Evolutionary conservation across 1,139 yeast genomes (phyloP).

Genomic region (Pichia cactophila): DNA sequence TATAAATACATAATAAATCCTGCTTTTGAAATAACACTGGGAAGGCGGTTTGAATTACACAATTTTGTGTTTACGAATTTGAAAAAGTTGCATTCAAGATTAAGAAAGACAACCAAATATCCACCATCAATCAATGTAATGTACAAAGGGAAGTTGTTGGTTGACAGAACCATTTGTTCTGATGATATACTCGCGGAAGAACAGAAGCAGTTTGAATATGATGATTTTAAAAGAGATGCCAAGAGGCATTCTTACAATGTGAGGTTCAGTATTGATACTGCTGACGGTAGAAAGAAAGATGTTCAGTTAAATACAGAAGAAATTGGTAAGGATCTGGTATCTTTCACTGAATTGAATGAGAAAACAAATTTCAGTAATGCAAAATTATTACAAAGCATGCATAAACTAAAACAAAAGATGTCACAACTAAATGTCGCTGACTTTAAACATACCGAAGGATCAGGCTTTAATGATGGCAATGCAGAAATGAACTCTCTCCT

Average conservation of each 20-base stretch:
- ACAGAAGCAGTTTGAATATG: conserved; percentile 4
- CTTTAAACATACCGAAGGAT: conserved; percentile 18
- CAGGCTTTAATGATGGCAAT: conserved; percentile 17
- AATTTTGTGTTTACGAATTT: conserved; percentile 19
- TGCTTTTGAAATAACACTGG: conserved; percentile 20
- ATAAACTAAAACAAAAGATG: conserved; percentile 17
- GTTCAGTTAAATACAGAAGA: conserved; percentile 22
- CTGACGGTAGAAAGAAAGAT: conserved; percentile 9
- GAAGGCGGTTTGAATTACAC: conserved; percentile 21
- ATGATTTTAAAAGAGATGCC: conserved; percentile 5
- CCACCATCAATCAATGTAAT: conserved; percentile 34
- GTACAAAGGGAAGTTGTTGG: conserved; percentile 33
- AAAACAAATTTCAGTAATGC: conserved; percentile 12
- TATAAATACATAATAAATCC: conserved; percentile 24
- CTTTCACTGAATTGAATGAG: conserved; percentile 12
- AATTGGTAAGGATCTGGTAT: background rate
- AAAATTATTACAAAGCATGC: conserved; percentile 13
- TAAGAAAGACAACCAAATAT: conserved; percentile 17
- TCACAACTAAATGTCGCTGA: conserved; percentile 18
- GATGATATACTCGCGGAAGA: conserved; percentile 15
- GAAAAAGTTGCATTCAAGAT: conserved; percentile 12
- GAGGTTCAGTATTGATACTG: background rate
- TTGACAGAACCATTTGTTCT: conserved; percentile 34
- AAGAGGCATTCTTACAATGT: background rate
- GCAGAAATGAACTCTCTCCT: conserved; percentile 31